Evolutionary conservation across 768 basidiomycete species (phyloP).

Genomic region (Tricholoma bakamatsutake): DNA sequence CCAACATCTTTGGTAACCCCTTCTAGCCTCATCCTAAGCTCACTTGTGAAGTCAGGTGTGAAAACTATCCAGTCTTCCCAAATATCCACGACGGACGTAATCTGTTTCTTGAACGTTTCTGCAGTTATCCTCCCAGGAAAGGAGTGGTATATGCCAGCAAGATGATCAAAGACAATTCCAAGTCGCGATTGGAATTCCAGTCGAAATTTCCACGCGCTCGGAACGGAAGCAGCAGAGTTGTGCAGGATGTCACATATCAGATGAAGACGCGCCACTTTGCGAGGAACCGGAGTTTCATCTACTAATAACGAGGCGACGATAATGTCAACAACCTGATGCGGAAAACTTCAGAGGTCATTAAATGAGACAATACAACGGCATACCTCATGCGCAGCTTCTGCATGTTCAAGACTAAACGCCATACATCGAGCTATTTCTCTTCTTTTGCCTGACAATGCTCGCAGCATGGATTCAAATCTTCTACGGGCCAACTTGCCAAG

Average conservation of each 20-base stretch:
- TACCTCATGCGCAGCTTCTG: conserved; percentile 93
- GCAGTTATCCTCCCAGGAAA: conserved; percentile 96
- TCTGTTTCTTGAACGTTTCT: conserved; percentile 92
- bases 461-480: conserved; percentile 87
- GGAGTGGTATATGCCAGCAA: conserved; percentile 89
- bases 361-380: conserved; percentile 1
- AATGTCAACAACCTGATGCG: conserved; percentile 74
- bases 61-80: conserved; percentile 99
- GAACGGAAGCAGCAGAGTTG: conserved; percentile 90
- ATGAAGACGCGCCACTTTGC: conserved; percentile 92
- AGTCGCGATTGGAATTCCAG: conserved; percentile 89
- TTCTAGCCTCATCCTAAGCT: conserved; percentile 70
- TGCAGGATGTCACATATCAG: conserved; percentile 97
- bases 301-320: conserved; percentile 86
- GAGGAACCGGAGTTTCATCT: conserved; percentile 92
- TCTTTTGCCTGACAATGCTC: conserved; percentile 77
- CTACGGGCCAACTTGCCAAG: conserved; percentile 77
- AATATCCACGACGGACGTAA: conserved; percentile 82
- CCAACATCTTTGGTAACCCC: conserved; percentile 36
- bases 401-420: conserved; percentile 96
- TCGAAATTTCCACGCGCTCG: conserved; percentile 97
- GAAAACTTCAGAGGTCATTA: not conserved
- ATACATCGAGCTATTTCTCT: conserved; percentile 93
- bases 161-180: conserved; percentile 93
- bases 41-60: conserved; percentile 74